A percentile compares a stretch with the other conserved stretches of the same genome.
Conservation (phyloP, 495 filamentous ascomycete species). For the Aspergillus heteromorphus region DNA sequence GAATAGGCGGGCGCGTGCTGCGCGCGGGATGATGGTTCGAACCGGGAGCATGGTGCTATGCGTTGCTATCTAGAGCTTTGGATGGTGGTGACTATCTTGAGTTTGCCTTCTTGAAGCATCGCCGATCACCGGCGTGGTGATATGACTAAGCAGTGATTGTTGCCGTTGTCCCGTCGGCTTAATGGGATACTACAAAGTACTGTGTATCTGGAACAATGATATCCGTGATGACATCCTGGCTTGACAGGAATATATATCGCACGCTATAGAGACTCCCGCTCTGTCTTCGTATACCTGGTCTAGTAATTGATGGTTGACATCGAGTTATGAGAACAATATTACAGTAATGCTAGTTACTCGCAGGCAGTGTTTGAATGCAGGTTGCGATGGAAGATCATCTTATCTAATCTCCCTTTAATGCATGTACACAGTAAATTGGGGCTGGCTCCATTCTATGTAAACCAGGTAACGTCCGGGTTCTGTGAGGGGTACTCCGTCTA, state of each 20-base stretch:
- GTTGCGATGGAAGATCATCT: not conserved
- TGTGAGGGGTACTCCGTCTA: not conserved
- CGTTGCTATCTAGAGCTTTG: not conserved
- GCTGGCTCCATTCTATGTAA: no score
- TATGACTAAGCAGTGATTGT: not conserved
- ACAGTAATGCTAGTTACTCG: no score
- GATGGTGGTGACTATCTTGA: not conserved
- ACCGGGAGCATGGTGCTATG: slow-evolving; percentile 19
- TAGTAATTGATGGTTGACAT: not conserved
- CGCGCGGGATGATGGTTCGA: slow-evolving; percentile 15
- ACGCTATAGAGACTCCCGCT: not conserved
- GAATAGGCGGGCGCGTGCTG: slow-evolving; percentile 26
- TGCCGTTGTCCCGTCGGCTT: not conserved
- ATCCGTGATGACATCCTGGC: not conserved
- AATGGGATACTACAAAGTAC: not conserved
- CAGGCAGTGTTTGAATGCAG: not conserved
- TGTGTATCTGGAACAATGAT: not conserved
- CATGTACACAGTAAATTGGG: no score
- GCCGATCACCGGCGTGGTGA: not conserved
- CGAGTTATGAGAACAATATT: no score
- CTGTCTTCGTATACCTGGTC: not conserved
- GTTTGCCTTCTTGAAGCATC: not conserved
- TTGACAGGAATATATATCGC: not conserved
- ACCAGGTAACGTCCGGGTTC: no score
- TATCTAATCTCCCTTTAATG: not conserved